Evolutionary conservation across 2,329 filamentous ascomycete genomes (phyloP), one percentile per base, ranked within the genome.

Genomic region (Ploettnerulaceae sp.): DNA sequence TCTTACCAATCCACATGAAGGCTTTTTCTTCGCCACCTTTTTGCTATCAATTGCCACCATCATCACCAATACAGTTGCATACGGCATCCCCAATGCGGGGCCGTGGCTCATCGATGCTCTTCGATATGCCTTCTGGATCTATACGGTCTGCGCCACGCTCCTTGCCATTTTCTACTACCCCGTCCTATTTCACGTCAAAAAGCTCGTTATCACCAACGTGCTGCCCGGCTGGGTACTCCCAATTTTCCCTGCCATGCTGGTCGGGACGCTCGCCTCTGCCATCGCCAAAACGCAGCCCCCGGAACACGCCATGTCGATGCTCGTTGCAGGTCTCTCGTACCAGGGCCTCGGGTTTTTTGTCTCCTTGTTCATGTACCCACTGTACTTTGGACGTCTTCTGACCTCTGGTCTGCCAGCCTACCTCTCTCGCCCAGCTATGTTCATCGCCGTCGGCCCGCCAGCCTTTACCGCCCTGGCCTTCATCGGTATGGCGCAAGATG

Each of bases 151-250:
- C 22, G 81, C 81, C 0, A 73, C 86, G 21, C 51, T 74, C 5
- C 63, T 84, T 0, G 81, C 81, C 4, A 67, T 87, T 4, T 69
- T 73, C 2, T 83, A 87, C 61, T 88, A 87, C 67, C 80, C 74
- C 18, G 78, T 75, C 59, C 68, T 87, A 29, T 87, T 87, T 64
- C 70, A 76, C 5, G 66, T 68, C 12, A 52, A 60, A 34, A 58
- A 74, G 67, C 51, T 81, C 50, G 71, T 69, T 7, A 66, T 86
- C 15, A 75, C 79, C 41, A 79, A 77, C 32, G 85, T 86, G 76
- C 86, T 84, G 72, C 84, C 84, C 0, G 81, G 81, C 0, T 86
- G 82, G 82, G 76, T 87, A 48, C 66, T 88, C 5, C 83, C 83
- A 39, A 82, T 86, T 58, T 88, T 86, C 64, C 83, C 83, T 14